Base-by-base conservation (phyloP, 305 asterid species). In the Solanum aculeatissimum region DNA sequence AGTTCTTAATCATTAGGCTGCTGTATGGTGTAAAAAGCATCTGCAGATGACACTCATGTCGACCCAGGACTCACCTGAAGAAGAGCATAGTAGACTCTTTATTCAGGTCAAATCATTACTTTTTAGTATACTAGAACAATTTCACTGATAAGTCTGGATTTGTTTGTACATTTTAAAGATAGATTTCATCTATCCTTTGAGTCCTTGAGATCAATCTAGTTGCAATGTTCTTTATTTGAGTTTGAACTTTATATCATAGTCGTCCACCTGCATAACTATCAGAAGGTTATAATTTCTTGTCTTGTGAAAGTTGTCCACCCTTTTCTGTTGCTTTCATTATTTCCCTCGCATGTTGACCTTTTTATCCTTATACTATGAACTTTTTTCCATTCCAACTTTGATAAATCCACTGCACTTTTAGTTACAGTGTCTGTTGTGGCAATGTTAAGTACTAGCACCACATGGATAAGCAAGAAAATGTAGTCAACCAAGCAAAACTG, bases 11-110 rank as follows among this genome's bases (percentile, higher is more conserved):
- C 85, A 70, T 86, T 40, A 95, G 99, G 97, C 99, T 87, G 93
- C 90, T 88, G 80, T 82, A 83, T 95, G 99, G 99, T 91, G 98
- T 91, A 88, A 92, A 88, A 96, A 96, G 90, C 99, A 96, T 91
- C 92, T 95, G 82, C 90, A 95, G 86, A 95, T 97, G 99, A 95
- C 97, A 40, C 85, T 95, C 57, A 93, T 97, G 96, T 94, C 99
- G 69, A 85, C 89, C 15, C 93, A 91, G 83, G 98, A 97, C 82
- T 93, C 97, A 58, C 95, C 94, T 70, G 98, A 95, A 89, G 98
- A 95, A 91, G 98, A 95, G 82, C 99, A 97, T 86, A 86, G 89
- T 80, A 82, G 89, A 89, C 85, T 91, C 88, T 97, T 97, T 87
- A 94, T 90, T 90, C 97, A 93, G 99, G 98, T 95, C 86, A 84